Conservation (phyloP, 345 rosid genomes). For the Odontarrhena argentea region DNA sequence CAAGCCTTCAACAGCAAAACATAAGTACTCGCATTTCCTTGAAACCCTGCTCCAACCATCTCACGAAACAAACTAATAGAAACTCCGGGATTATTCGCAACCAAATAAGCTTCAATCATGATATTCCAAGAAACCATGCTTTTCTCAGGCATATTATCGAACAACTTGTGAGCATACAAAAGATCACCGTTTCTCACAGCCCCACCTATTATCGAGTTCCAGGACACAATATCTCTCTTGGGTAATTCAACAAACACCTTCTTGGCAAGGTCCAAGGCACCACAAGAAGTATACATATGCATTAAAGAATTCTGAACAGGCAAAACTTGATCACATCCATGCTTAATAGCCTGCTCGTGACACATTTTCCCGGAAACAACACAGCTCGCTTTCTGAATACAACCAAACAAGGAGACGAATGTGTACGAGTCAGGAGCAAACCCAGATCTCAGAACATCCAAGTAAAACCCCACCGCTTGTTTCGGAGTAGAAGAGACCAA, state of each 20-base stretch:
- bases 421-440: slow-evolving; percentile 64
- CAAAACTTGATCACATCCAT: slow-evolving; percentile 52
- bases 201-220: slow-evolving; percentile 53
- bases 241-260: slow-evolving; percentile 59
- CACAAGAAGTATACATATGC: slow-evolving; percentile 50
- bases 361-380: slow-evolving; percentile 50
- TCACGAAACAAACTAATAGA: slow-evolving; percentile 61
- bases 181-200: slow-evolving; percentile 40
- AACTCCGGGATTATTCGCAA: slow-evolving; percentile 56
- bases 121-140: slow-evolving; percentile 63
- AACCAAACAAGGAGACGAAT: slow-evolving; percentile 55
- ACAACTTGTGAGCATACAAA: slow-evolving; percentile 50
- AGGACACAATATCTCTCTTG: slow-evolving; percentile 51
- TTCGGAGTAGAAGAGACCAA: slow-evolving; percentile 47
- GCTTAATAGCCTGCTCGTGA: slow-evolving; percentile 61
- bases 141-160: slow-evolving; percentile 52
- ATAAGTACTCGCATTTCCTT: slow-evolving; percentile 49
- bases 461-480: slow-evolving; percentile 50
- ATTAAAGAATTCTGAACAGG: slow-evolving; percentile 62
- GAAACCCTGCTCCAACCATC: slow-evolving; percentile 49
- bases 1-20: slow-evolving; percentile 55
- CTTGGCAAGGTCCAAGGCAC: slow-evolving; percentile 43
- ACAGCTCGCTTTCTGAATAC: slow-evolving; percentile 49
- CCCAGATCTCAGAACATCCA: slow-evolving; percentile 49
- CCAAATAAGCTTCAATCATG: slow-evolving; percentile 58